These are phyloP conservation scores for Furcasterigmium sp. DNA, from an alignment of 2,329 filamentous ascomycete species.

Conservation along the genomic window DNA sequence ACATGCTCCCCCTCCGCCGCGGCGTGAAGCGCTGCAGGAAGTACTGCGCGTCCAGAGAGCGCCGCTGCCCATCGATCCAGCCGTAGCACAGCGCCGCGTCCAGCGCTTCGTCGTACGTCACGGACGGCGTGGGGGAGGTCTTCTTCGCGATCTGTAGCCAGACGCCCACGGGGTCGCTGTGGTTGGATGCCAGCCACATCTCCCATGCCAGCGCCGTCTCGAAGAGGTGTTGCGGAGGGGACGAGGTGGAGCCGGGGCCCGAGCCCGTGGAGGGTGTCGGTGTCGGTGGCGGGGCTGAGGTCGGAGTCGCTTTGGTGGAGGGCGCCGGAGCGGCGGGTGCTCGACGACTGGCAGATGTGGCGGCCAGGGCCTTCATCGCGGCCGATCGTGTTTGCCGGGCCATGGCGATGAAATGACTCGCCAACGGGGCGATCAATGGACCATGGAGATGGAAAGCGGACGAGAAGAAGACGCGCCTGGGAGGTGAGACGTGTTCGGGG, in stretches of 20 bases:
- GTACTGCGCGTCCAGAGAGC: conserved; percentile 34
- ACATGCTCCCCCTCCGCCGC: conserved; percentile 46
- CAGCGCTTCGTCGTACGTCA: conserved; percentile 46
- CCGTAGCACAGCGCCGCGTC: conserved; percentile 55
- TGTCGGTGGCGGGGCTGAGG: neutral
- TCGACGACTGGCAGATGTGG: neutral
- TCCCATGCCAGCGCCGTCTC: conserved; percentile 23
- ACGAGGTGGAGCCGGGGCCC: neutral
- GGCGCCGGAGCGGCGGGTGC: neutral
- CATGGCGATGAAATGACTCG: neutral
- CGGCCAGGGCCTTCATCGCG: neutral
- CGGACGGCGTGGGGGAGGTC: conserved; percentile 30
- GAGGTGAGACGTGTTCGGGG: no score
- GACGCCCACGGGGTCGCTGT: conserved; percentile 28
- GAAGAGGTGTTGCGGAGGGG: conserved; percentile 19
- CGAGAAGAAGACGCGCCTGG: no score
- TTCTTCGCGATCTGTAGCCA: conserved; percentile 48
- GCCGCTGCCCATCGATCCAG: conserved; percentile 57
- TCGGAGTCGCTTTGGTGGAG: neutral
- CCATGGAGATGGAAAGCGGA: no score
- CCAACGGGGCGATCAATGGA: neutral
- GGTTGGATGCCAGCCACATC: conserved; percentile 30
- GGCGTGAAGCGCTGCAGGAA: conserved; percentile 56
- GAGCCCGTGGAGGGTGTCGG: neutral
- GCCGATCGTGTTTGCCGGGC: neutral